Percentiles rank a stretch among this genome's conserved stretches.
phyloP scores from a whole-genome alignment of 2,329 filamentous ascomycete species.

The Pleochaeta shiraiana region DNA sequence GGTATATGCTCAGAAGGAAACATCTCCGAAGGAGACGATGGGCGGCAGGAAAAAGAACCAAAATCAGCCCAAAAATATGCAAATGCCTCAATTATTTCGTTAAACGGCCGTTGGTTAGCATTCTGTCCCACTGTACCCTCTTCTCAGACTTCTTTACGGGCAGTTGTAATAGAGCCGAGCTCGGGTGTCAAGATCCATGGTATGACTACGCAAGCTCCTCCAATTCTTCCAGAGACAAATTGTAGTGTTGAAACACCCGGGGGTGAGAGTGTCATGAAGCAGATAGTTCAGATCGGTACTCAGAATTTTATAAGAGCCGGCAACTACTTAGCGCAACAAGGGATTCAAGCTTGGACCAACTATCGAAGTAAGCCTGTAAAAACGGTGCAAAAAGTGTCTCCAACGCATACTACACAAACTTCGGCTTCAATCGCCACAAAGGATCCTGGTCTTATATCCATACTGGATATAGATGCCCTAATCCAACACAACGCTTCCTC shows the following conservation, averaged over 20 bases:
- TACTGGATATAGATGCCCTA: constrained; percentile 47
- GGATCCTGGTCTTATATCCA: constrained; percentile 53
- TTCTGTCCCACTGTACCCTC: constrained; percentile 52
- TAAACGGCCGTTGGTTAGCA: constrained; percentile 56
- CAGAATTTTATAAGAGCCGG: constrained; percentile 54
- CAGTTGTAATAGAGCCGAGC: constrained; percentile 33
- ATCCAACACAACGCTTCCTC: constrained; percentile 27
- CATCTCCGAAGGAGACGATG: constrained; percentile 7
- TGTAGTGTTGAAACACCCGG: constrained; percentile 52
- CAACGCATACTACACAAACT: constrained; percentile 41
- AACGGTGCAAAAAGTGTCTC: constrained; percentile 38
- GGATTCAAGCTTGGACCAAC: constrained; percentile 54
- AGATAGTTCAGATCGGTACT: constrained; percentile 56
- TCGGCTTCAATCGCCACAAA: constrained; percentile 26
- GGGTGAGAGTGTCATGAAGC: constrained; percentile 49
- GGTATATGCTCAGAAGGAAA: constrained; percentile 22
- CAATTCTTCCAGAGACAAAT: constrained; percentile 42
- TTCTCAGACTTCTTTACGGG: constrained; percentile 46
- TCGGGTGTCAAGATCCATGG: constrained; percentile 32
- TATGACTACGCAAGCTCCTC: constrained; percentile 38
- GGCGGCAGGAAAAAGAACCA: constrained; percentile 8
- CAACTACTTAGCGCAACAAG: constrained; percentile 60
- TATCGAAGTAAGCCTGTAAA: constrained; percentile 46
- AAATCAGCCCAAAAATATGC: constrained; percentile 19
- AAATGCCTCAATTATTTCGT: constrained; percentile 42